Percentiles rank a stretch among this genome's conserved stretches.
phyloP scores from a whole-genome alignment of 202 grass and related monocot species.

The Bolboschoenoplectus hybrid region DNA sequence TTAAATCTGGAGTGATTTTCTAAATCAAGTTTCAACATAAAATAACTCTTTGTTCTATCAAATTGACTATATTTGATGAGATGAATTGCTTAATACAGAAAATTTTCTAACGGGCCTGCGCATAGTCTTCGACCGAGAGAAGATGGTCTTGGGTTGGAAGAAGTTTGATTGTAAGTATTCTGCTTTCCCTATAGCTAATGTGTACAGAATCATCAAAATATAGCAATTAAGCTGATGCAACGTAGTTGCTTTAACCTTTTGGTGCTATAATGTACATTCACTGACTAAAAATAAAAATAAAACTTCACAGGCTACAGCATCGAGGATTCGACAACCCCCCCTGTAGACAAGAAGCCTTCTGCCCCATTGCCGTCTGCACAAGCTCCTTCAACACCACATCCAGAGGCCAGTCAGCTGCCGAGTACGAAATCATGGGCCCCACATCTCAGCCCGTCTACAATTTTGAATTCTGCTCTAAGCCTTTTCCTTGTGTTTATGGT shows the following conservation, averaged over 20 bases:
- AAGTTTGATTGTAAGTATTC: constrained; percentile 62
- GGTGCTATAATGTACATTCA: neutral
- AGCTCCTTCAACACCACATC: neutral
- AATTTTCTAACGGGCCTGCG: constrained; percentile 70
- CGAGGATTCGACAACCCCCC: neutral
- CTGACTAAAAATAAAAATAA: constrained; percentile 6
- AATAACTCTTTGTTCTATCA: neutral
- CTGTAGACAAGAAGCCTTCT: constrained; percentile 12
- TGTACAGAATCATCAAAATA: neutral
- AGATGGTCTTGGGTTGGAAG: constrained; percentile 57
- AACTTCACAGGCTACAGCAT: constrained; percentile 18
- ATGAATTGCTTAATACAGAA: constrained; percentile 44
- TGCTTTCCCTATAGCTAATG: neutral
- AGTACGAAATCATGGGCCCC: constrained; percentile 1
- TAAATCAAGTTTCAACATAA: neutral
- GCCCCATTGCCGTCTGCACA: neutral
- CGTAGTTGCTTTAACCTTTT: neutral
- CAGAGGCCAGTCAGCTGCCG: constrained; percentile 23
- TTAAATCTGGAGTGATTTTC: neutral
- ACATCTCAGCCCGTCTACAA: constrained; percentile 6
- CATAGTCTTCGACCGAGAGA: constrained; percentile 62
- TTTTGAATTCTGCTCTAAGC: constrained; percentile 18
- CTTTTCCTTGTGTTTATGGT: constrained; percentile 27
- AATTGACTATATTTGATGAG: constrained; percentile 17
- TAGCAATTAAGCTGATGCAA: neutral